Evolutionary conservation across 1,139 yeast genomes (phyloP).

Genomic region (Saccharomyces hybrid): DNA sequence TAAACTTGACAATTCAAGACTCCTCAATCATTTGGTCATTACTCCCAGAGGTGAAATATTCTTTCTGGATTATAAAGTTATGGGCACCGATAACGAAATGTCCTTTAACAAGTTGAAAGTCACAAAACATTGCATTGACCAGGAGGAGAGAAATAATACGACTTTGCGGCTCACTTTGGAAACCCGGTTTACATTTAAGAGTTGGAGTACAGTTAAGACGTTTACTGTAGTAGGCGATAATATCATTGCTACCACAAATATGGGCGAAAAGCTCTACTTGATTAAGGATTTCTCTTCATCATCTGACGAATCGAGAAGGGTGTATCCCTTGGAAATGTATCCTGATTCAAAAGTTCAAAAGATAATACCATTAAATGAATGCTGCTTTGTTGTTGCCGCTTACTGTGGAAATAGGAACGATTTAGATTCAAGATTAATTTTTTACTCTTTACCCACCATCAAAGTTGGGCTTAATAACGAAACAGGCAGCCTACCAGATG

Average conservation of each 20-base stretch:
- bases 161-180: background rate
- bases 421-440: background rate
- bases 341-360: background rate
- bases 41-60: background rate
- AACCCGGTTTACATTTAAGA: conserved; percentile 6
- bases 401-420: background rate
- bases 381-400: background rate
- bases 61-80: background rate
- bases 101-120: background rate
- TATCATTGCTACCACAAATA: conserved; percentile 9
- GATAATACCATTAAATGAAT: background rate
- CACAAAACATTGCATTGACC: background rate
- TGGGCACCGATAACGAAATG: background rate
- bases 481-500: background rate
- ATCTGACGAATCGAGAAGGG: background rate
- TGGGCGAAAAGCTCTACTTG: background rate
- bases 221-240: conserved; percentile 13
- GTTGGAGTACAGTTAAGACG: conserved; percentile 9
- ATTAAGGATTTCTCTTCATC: background rate
- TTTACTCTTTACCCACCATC: background rate
- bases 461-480: background rate
- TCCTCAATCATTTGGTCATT: conserved; percentile 1
- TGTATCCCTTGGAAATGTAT: background rate
- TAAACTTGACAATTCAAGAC: background rate
- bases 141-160: background rate